A percentile compares a stretch with the other conserved stretches of the same genome.
Conservation (phyloP, 305 asterid species). For the Withania somnifera region DNA sequence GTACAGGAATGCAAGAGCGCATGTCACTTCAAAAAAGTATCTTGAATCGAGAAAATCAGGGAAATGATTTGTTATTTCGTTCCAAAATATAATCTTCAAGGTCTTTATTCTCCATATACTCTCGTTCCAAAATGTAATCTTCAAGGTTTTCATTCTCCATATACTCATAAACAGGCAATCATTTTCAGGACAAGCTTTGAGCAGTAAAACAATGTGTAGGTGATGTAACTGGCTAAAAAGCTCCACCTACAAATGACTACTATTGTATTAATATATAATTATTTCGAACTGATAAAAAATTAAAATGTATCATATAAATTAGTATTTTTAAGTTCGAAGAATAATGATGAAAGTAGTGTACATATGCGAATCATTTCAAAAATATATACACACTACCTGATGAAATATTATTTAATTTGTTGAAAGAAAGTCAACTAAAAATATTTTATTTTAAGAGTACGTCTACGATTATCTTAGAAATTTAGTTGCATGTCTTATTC, state of each 20-base stretch:
- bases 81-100: constrained; percentile 50
- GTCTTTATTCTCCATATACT: constrained; percentile 80
- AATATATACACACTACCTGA: too few species aligned
- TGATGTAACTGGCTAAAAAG: constrained; percentile 75
- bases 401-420: too few species aligned
- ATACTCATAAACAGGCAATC: constrained; percentile 68
- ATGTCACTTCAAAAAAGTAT: constrained; percentile 75
- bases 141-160: constrained; percentile 85
- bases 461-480: too few species aligned
- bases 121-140: constrained; percentile 42
- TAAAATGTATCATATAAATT: too few species aligned
- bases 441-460: too few species aligned
- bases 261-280: background rate
- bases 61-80: constrained; percentile 33
- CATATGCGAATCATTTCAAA: too few species aligned
- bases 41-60: constrained; percentile 69
- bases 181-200: constrained; percentile 87
- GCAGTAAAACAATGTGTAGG: constrained; percentile 61
- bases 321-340: too few species aligned
- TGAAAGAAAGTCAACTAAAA: too few species aligned
- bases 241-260: constrained; percentile 51
- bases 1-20: constrained; percentile 86
- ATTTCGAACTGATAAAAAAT: too few species aligned
- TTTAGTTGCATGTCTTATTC: too few species aligned
- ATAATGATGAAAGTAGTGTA: too few species aligned